Conservation (phyloP, 1,284 basidiomycete species). For the Irpex sp. region DNA sequence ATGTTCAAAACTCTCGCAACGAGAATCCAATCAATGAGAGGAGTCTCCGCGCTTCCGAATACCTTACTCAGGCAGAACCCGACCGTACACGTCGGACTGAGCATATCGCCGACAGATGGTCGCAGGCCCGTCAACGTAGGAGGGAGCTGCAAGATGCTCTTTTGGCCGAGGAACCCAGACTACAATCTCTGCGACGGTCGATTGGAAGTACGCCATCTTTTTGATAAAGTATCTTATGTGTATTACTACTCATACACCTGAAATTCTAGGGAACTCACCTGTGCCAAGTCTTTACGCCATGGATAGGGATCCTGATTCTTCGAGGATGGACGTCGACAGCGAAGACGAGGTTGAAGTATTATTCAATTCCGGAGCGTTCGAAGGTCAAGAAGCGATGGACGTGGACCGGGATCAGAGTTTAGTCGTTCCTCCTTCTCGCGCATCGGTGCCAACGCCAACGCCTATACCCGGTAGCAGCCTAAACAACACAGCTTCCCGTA, state of each 20-base stretch:
- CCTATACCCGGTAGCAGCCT: background rate
- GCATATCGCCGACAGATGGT: background rate
- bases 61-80: too few species aligned
- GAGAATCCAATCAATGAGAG: too few species aligned
- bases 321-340: constrained; percentile 6
- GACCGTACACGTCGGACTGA: too few species aligned
- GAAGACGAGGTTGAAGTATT: constrained; percentile 6
- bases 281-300: background rate
- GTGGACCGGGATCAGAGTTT: background rate
- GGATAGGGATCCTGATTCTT: background rate
- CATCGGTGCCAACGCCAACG: too few species aligned
- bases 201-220: background rate
- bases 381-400: background rate
- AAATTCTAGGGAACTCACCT: background rate
- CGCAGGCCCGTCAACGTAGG: background rate
- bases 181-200: background rate
- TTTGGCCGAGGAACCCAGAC: background rate
- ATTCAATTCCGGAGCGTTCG: background rate
- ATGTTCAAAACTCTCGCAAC: too few species aligned
- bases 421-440: too few species aligned
- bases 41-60: too few species aligned
- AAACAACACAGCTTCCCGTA: background rate
- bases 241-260: background rate
- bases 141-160: background rate
- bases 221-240: background rate